A percentile compares a stretch with the other conserved stretches of the same genome.
These are phyloP conservation scores for Isatis lusitanica DNA, from an alignment of 441 rosid genomes.

Conservation along the genomic window DNA sequence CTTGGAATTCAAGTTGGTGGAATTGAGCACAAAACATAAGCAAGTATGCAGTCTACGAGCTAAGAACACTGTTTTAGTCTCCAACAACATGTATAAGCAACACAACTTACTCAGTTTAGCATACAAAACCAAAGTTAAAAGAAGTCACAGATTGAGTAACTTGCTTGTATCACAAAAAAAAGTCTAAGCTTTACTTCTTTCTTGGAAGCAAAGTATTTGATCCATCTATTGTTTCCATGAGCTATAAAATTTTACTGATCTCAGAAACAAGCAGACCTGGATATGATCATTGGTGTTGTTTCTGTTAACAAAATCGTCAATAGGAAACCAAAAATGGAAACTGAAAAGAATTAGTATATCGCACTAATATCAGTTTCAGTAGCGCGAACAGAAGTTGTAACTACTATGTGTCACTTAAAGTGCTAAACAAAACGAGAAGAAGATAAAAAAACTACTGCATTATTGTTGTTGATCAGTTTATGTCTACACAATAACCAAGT, in stretches of 20 bases:
- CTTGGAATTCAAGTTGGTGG: too few species aligned
- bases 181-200: slow-evolving; percentile 10
- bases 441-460: slow-evolving; percentile 1
- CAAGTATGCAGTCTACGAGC: too few species aligned
- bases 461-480: not conserved
- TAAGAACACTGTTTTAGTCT: slow-evolving; percentile 5
- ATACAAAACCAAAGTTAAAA: not conserved
- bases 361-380: not conserved
- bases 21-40: too few species aligned
- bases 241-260: slow-evolving; percentile 21
- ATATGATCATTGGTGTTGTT: slow-evolving; percentile 1
- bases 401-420: slow-evolving; percentile 12
- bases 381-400: not conserved
- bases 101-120: not conserved
- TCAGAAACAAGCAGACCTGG: slow-evolving; percentile 20
- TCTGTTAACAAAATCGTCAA: not conserved
- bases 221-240: not conserved
- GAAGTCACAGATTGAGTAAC: not conserved
- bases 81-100: slow-evolving; percentile 16
- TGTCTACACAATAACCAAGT: not conserved
- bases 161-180: not conserved
- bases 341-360: not conserved
- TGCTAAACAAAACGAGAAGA: not conserved
- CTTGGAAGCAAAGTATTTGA: not conserved
- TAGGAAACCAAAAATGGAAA: not conserved